phyloP scores from a whole-genome alignment of 2,329 filamentous ascomycete species.

The Rhexocercosporidium sp. region DNA sequence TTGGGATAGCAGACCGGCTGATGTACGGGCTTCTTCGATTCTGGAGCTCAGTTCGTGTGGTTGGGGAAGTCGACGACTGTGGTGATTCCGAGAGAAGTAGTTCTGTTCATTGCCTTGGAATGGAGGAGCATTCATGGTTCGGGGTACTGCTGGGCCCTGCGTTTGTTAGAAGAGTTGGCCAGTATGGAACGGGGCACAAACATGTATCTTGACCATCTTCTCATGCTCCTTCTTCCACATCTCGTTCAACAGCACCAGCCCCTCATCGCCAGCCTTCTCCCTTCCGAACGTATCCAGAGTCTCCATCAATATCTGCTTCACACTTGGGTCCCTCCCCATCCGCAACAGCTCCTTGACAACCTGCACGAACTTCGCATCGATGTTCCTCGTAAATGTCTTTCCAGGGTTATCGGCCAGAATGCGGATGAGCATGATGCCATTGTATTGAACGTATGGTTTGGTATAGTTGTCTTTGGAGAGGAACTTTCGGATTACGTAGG shows the following conservation, averaged over 20 bases:
- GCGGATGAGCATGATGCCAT: conserved; percentile 91
- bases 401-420: conserved; percentile 94
- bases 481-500: conserved; percentile 80
- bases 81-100: conserved; percentile 61
- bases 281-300: conserved; percentile 80
- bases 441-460: conserved; percentile 82
- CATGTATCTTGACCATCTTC: conserved; percentile 56
- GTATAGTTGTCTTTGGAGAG: conserved; percentile 73
- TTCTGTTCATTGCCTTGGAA: conserved; percentile 55
- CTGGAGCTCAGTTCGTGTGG: conserved; percentile 80
- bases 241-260: conserved; percentile 69
- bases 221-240: conserved; percentile 94
- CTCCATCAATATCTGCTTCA: conserved; percentile 86
- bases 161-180: conserved; percentile 19
- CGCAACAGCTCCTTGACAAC: conserved; percentile 77
- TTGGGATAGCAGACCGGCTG: conserved; percentile 89
- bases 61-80: conserved; percentile 59
- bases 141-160: conserved; percentile 43
- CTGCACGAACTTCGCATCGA: conserved; percentile 84
- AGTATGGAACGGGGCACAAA: conserved; percentile 18
- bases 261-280: conserved; percentile 71
- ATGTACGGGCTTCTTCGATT: conserved; percentile 88
- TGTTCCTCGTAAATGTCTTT: conserved; percentile 84
- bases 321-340: conserved; percentile 72
- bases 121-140: conserved; percentile 50